These are phyloP conservation scores for Lentinula raphanica DNA, from an alignment of 768 basidiomycete genomes.

Conservation along the genomic window DNA sequence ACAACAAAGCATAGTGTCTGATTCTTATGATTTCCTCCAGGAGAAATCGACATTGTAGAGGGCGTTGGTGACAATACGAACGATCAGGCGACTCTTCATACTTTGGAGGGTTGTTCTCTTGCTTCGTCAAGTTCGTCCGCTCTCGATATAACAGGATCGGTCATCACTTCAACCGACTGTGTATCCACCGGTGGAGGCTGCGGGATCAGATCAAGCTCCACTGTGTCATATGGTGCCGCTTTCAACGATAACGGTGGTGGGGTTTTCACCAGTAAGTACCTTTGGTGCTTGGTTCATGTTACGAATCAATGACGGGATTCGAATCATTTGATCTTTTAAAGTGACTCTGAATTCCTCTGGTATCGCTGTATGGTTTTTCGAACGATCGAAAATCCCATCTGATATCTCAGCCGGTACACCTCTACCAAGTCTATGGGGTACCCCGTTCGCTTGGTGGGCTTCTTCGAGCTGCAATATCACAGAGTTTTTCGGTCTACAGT, in stretches of 20 bases:
- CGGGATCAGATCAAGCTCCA: conserved; percentile 58
- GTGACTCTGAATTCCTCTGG: conserved; percentile 76
- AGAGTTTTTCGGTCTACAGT: conserved; percentile 72
- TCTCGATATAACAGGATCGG: conserved; percentile 55
- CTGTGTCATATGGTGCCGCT: conserved; percentile 66
- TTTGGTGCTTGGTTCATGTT: conserved; percentile 4
- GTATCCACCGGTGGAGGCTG: conserved; percentile 73
- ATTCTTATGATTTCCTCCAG: not conserved
- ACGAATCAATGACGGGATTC: conserved; percentile 1
- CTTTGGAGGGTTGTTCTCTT: conserved; percentile 63
- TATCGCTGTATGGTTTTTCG: conserved; percentile 80
- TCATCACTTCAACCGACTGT: conserved; percentile 69
- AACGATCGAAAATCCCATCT: conserved; percentile 64
- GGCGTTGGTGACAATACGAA: conserved; percentile 78
- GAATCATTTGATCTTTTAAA: conserved; percentile 17
- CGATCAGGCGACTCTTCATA: conserved; percentile 73
- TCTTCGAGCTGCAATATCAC: conserved; percentile 70
- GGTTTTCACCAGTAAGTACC: conserved; percentile 77
- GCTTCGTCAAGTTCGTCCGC: conserved; percentile 38
- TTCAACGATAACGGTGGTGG: conserved; percentile 85
- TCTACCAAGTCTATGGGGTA: conserved; percentile 70
- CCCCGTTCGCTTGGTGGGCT: conserved; percentile 76
- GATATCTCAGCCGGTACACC: conserved; percentile 72
- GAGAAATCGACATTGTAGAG: conserved; percentile 77
- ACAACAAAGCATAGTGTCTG: not conserved